Evolutionary conservation across 2,329 filamentous ascomycete species (phyloP).

Genomic region (Daldinia sp.): DNA sequence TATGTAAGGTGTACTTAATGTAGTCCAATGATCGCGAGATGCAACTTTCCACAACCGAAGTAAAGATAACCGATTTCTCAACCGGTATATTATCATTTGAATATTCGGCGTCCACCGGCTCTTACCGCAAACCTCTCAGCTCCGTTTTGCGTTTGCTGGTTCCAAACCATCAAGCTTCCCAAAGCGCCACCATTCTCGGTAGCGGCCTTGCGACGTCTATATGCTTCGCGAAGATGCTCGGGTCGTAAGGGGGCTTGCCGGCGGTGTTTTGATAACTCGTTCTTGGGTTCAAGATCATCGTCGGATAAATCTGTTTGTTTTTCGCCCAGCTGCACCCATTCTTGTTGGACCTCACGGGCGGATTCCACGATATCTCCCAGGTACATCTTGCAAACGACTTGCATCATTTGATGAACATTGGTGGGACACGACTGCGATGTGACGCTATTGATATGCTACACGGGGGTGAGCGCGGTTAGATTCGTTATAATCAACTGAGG

Average conservation of each 20-base stretch:
- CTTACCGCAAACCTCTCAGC: slow-evolving; percentile 69
- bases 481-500: slow-evolving; percentile 6
- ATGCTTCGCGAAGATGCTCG: slow-evolving; percentile 80
- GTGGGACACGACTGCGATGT: slow-evolving; percentile 82
- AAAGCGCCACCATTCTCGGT: slow-evolving; percentile 71
- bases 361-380: slow-evolving; percentile 80
- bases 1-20: background rate
- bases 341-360: slow-evolving; percentile 76
- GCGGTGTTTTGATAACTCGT: slow-evolving; percentile 53
- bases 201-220: slow-evolving; percentile 73
- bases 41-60: background rate
- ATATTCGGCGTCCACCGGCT: slow-evolving; percentile 65
- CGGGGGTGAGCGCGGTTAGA: slow-evolving; percentile 24
- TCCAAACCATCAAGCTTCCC: slow-evolving; percentile 71
- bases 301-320: slow-evolving; percentile 65
- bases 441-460: slow-evolving; percentile 79
- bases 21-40: background rate
- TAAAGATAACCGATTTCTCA: background rate
- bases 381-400: slow-evolving; percentile 81
- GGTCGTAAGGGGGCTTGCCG: slow-evolving; percentile 73
- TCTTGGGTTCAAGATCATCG: slow-evolving; percentile 53
- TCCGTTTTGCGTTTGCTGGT: slow-evolving; percentile 69
- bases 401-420: slow-evolving; percentile 80
- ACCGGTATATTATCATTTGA: slow-evolving; percentile 57
- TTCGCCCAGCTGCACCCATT: slow-evolving; percentile 74